Evolutionary conservation across 1,284 basidiomycete species (phyloP).

Genomic region (Tilletia walkeri): DNA sequence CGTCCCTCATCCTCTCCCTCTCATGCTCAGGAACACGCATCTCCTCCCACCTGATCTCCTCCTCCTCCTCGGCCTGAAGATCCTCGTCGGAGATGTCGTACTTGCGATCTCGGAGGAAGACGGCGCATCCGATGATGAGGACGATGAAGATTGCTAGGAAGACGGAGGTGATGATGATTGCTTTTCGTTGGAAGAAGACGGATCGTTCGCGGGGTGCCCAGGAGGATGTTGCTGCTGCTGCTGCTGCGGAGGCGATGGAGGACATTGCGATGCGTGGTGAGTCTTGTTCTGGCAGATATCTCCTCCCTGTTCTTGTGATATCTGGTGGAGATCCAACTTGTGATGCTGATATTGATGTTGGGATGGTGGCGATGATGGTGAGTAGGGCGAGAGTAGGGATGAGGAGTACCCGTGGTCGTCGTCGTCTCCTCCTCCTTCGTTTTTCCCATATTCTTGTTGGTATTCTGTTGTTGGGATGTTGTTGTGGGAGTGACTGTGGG

Average conservation of each 20-base stretch:
- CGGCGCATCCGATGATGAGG: constrained; percentile 50
- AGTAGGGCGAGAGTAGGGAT: background rate
- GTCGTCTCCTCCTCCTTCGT: no score
- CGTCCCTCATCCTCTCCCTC: constrained; percentile 1
- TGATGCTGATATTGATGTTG: background rate
- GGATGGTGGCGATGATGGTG: background rate
- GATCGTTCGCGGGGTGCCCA: constrained; percentile 35
- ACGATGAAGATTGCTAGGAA: constrained; percentile 55
- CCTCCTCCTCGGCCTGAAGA: constrained; percentile 32
- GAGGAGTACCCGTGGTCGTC: no score
- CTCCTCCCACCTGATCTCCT: constrained; percentile 21
- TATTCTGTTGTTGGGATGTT: no score
- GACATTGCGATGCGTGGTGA: background rate
- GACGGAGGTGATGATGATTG: constrained; percentile 51
- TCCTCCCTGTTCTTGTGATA: background rate
- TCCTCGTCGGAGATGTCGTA: constrained; percentile 20
- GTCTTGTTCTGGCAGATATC: background rate
- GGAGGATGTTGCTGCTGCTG: constrained; percentile 25
- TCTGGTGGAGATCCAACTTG: background rate
- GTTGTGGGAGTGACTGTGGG: no score
- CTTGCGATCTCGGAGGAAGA: constrained; percentile 48
- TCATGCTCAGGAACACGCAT: constrained; percentile 9
- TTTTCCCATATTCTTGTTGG: no score
- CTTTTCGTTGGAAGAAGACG: constrained; percentile 49
- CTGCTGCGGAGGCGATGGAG: background rate